Percentiles rank a stretch among this genome's conserved stretches.
phyloP scores from a whole-genome alignment of 2,329 filamentous ascomycete species.

The Tolypocladium sp. region DNA sequence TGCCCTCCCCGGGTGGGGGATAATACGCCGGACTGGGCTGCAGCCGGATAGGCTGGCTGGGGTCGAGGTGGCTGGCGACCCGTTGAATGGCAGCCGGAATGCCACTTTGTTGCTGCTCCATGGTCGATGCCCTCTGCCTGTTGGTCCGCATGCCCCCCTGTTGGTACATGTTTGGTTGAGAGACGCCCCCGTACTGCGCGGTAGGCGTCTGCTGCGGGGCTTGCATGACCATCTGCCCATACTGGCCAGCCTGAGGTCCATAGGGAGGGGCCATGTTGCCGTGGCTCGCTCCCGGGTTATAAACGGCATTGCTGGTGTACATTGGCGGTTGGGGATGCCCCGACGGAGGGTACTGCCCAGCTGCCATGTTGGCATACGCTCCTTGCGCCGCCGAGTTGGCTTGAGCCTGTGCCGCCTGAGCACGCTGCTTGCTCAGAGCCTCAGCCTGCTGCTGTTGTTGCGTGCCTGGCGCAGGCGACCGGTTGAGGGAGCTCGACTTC shows the following conservation, averaged over 20 bases:
- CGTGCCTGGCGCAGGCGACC: conserved; percentile 85
- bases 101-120: conserved; percentile 89
- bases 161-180: conserved; percentile 47
- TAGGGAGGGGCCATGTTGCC: conserved; percentile 62
- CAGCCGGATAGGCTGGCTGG: conserved; percentile 83
- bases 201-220: conserved; percentile 57
- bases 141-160: conserved; percentile 62
- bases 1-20: conserved; percentile 80
- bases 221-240: conserved; percentile 67
- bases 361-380: conserved; percentile 48
- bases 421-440: conserved; percentile 84
- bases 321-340: conserved; percentile 50
- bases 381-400: conserved; percentile 59
- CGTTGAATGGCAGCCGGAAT: conserved; percentile 89
- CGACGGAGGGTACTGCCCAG: conserved; percentile 38
- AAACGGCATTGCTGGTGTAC: conserved; percentile 79
- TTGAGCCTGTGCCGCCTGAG: conserved; percentile 60
- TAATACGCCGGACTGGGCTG: conserved; percentile 97
- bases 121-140: conserved; percentile 85
- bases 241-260: conserved; percentile 60
- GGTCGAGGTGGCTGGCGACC: conserved; percentile 92
- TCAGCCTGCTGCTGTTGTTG: conserved; percentile 95
- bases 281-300: conserved; percentile 46
- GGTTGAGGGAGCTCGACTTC: conserved; percentile 74
- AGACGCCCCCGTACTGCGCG: conserved; percentile 49